Percentiles rank a stretch among this genome's conserved stretches.
These are phyloP conservation scores for Tylopilus sp. DNA, from an alignment of 1,284 basidiomycete genomes.

Conservation along the genomic window DNA sequence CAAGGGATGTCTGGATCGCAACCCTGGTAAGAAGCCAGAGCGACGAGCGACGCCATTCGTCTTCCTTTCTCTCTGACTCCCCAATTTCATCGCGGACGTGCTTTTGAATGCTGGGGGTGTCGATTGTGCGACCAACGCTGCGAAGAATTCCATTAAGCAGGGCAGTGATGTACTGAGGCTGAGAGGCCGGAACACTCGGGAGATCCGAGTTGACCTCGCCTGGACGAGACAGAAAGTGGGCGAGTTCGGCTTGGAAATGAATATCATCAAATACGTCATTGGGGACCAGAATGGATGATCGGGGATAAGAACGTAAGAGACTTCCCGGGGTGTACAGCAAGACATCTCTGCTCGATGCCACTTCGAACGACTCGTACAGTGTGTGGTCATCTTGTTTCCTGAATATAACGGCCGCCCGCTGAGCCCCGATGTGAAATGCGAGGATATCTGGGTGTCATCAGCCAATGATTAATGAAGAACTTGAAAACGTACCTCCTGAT, in stretches of 20 bases:
- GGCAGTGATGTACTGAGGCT: slow-evolving; percentile 54
- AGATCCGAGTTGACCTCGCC: slow-evolving; percentile 18
- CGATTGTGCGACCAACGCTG: slow-evolving; percentile 36
- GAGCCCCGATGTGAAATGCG: slow-evolving; percentile 16
- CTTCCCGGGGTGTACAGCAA: slow-evolving; percentile 42
- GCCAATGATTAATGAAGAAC: neutral
- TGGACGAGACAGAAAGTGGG: slow-evolving; percentile 14
- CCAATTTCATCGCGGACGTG: slow-evolving; percentile 52
- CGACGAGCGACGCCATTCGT: slow-evolving; percentile 56
- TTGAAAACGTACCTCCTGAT: slow-evolving; percentile 15
- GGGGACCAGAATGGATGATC: slow-evolving; percentile 9
- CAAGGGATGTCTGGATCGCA: slow-evolving; percentile 36
- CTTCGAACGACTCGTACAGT: slow-evolving; percentile 46
- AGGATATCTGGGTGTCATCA: slow-evolving; percentile 22
- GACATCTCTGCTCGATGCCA: slow-evolving; percentile 23
- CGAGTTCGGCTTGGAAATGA: slow-evolving; percentile 19
- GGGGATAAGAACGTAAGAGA: slow-evolving; percentile 39
- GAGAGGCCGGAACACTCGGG: slow-evolving; percentile 43
- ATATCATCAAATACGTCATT: slow-evolving; percentile 13
- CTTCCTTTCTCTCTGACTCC: slow-evolving; percentile 33
- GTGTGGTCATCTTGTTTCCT: slow-evolving; percentile 24
- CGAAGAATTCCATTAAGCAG: slow-evolving; percentile 54
- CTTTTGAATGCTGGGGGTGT: slow-evolving; percentile 50
- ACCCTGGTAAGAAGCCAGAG: slow-evolving; percentile 61
- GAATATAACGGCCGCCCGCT: slow-evolving; percentile 42